Conservation (phyloP, 108 stramenopile genomes). For the Nitzschia putrida region DNA sequence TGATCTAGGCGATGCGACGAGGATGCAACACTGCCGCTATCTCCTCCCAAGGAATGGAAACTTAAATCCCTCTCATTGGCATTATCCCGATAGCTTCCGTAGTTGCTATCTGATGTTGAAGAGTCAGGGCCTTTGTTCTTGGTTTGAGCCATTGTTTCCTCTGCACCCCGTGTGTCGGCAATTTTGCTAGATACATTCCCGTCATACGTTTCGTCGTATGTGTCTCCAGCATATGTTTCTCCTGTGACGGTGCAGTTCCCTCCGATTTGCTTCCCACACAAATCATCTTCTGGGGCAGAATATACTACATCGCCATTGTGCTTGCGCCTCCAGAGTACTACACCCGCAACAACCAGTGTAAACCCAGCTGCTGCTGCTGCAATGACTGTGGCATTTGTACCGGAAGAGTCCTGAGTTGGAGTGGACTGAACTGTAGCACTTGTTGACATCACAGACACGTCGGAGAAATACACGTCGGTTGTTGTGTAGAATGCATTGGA, state of each 20-base stretch:
- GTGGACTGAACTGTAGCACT: background rate
- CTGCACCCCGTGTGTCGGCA: no score
- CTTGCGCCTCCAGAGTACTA: slow-evolving; percentile 7
- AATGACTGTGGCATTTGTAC: slow-evolving; percentile 5
- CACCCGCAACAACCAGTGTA: slow-evolving; percentile 12
- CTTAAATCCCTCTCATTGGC: no score
- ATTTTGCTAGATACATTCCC: no score
- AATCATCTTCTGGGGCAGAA: background rate
- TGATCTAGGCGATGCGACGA: no score
- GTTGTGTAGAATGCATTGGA: slow-evolving; percentile 32
- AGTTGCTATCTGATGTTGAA: no score
- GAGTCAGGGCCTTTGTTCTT: no score
- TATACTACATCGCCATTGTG: slow-evolving; percentile 11
- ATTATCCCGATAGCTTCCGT: no score
- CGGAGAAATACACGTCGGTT: slow-evolving; percentile 7
- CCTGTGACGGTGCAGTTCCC: slow-evolving; percentile 28
- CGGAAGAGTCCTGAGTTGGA: background rate
- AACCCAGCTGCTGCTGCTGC: slow-evolving; percentile 15
- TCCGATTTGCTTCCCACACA: slow-evolving; percentile 2
- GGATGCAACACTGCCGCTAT: no score
- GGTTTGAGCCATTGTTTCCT: no score
- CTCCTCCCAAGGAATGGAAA: no score
- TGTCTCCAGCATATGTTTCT: slow-evolving; percentile 32
- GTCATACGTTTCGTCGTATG: slow-evolving; percentile 3
- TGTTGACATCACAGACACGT: background rate